These are phyloP conservation scores for Nemania abortiva DNA, from an alignment of 2,329 filamentous ascomycete species.

Conservation along the genomic window DNA sequence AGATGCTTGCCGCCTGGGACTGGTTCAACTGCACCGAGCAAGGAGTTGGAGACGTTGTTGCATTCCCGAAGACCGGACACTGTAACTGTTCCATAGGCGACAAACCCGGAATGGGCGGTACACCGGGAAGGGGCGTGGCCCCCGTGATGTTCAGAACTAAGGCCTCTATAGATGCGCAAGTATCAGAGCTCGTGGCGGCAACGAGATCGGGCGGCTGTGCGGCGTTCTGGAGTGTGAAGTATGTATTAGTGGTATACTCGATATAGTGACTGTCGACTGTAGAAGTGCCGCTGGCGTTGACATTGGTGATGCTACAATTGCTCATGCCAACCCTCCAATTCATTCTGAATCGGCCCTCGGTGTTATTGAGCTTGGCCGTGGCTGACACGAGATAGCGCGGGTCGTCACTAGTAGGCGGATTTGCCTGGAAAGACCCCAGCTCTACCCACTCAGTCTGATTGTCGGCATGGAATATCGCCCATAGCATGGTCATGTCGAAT, in stretches of 20 bases:
- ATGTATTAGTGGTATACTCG: not conserved
- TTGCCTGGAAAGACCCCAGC: not conserved
- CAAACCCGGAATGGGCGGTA: conserved; percentile 1
- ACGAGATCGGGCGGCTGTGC: conserved; percentile 18
- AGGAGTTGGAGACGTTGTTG: conserved; percentile 7
- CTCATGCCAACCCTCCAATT: not conserved
- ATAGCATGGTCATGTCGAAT: conserved; percentile 5
- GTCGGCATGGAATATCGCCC: conserved; percentile 10
- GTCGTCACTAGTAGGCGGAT: conserved; percentile 1
- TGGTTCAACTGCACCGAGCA: conserved; percentile 17
- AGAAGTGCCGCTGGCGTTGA: not conserved
- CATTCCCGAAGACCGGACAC: conserved; percentile 8
- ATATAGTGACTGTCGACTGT: not conserved
- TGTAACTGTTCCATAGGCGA: conserved; percentile 3
- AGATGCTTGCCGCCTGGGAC: conserved; percentile 15
- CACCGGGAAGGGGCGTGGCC: not conserved
- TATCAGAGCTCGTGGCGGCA: conserved; percentile 16
- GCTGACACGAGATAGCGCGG: conserved; percentile 14
- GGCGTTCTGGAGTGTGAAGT: conserved; percentile 19
- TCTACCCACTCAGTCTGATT: conserved; percentile 2
- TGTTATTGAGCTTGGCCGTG: conserved; percentile 13
- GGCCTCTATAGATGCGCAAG: conserved; percentile 15
- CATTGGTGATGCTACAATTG: conserved; percentile 13
- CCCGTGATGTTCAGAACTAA: conserved; percentile 10
- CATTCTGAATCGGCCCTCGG: conserved; percentile 10